A percentile compares a stretch with the other conserved stretches of the same genome.
Evolutionary conservation across 2,329 filamentous ascomycete genomes (phyloP).

Genomic region (Talaromyces sp.): DNA sequence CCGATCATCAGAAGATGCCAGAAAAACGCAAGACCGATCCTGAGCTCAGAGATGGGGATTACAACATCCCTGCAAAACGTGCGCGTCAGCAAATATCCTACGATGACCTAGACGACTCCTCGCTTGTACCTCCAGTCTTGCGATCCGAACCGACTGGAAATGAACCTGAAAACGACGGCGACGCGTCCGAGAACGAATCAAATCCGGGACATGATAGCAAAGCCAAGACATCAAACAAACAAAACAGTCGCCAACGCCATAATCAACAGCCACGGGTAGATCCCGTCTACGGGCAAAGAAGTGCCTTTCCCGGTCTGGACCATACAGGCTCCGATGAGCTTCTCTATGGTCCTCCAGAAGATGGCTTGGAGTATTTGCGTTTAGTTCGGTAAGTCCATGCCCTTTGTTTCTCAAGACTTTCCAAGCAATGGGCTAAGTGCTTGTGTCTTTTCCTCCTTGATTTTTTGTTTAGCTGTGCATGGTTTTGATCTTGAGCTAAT

Average conservation of each 20-base stretch:
- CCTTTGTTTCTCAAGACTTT: slow-evolving; percentile 4
- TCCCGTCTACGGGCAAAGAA: slow-evolving; percentile 67
- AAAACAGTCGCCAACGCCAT: slow-evolving; percentile 7
- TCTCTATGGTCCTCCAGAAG: slow-evolving; percentile 64
- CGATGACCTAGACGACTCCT: slow-evolving; percentile 10
- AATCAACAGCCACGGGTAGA: slow-evolving; percentile 49
- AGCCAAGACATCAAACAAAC: not conserved
- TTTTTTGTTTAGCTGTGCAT: slow-evolving; percentile 14
- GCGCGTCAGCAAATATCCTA: slow-evolving; percentile 26
- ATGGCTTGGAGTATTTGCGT: slow-evolving; percentile 67
- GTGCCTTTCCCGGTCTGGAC: slow-evolving; percentile 65
- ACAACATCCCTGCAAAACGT: slow-evolving; percentile 28
- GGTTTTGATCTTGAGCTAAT: slow-evolving; percentile 12
- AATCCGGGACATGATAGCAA: not conserved
- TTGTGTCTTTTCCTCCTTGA: slow-evolving; percentile 18
- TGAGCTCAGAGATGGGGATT: slow-evolving; percentile 18
- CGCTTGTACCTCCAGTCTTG: not conserved
- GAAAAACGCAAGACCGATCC: slow-evolving; percentile 32
- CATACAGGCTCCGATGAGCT: slow-evolving; percentile 51
- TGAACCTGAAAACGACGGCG: slow-evolving; percentile 24
- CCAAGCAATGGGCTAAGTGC: slow-evolving; percentile 27
- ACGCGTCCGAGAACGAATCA: slow-evolving; percentile 14
- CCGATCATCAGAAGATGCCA: slow-evolving; percentile 24
- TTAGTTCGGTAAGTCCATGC: slow-evolving; percentile 62
- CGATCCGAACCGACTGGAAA: not conserved